Percentiles rank a stretch among this genome's conserved stretches.
phyloP scores from a whole-genome alignment of 1,139 yeast species.

The Candida glucosophila region DNA sequence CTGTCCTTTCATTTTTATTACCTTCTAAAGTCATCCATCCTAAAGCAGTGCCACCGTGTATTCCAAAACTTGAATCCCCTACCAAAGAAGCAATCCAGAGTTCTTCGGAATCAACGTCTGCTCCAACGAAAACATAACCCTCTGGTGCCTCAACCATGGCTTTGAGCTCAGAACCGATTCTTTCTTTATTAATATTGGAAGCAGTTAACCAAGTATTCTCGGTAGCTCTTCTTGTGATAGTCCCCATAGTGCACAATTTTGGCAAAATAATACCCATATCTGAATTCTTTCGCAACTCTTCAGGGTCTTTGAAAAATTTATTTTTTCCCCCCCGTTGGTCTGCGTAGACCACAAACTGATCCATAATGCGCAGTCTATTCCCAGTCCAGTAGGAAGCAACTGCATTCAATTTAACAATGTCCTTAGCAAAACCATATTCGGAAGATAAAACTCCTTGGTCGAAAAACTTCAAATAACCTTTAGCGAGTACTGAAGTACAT shows the following conservation, averaged over 20 bases:
- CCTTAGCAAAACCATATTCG: conserved; percentile 62
- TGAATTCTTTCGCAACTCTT: conserved; percentile 13
- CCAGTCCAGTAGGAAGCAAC: conserved; percentile 92
- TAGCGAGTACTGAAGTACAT: conserved; percentile 75
- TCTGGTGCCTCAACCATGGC: conserved; percentile 79
- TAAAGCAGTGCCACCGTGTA: conserved; percentile 93
- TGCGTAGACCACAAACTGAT: conserved; percentile 73
- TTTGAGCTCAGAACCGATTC: conserved; percentile 92
- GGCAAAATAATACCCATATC: conserved; percentile 76
- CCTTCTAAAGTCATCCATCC: conserved; percentile 99
- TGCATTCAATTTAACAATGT: conserved; percentile 69
- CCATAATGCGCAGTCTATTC: conserved; percentile 71
- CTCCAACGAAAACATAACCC: conserved; percentile 92
- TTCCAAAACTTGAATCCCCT: conserved; percentile 81
- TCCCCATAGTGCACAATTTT: conserved; percentile 84
- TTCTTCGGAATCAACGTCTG: conserved; percentile 97
- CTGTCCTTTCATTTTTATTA: conserved; percentile 82
- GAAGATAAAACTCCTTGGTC: conserved; percentile 71
- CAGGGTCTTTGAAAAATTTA: conserved; percentile 16
- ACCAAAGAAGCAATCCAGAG: conserved; percentile 95
- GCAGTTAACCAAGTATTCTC: conserved; percentile 98
- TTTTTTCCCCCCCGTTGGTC: conserved; percentile 14
- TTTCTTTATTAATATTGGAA: conserved; percentile 74
- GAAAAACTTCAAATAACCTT: conserved; percentile 60
- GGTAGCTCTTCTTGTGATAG: conserved; percentile 91